A percentile compares a stretch with the other conserved stretches of the same genome.
Conservation (phyloP, 805 yeast genomes). For the Candida stauntonica region DNA sequence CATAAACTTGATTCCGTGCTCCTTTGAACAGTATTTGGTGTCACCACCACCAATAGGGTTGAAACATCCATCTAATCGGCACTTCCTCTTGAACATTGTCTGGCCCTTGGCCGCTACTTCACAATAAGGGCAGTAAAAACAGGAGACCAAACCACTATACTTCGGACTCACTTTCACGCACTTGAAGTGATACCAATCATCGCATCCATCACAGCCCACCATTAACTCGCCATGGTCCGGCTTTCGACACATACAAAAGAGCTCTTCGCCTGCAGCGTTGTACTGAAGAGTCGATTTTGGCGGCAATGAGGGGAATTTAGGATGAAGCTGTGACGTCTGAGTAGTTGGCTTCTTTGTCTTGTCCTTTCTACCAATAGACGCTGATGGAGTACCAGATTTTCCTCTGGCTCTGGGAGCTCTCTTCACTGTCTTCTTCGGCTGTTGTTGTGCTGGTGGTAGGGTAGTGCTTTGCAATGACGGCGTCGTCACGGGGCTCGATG, state of each 20-base stretch:
- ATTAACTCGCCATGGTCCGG: slow-evolving; percentile 78
- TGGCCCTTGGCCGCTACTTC: slow-evolving; percentile 39
- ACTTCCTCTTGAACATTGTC: slow-evolving; percentile 72
- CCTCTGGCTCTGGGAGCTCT: not conserved
- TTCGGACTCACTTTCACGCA: slow-evolving; percentile 60
- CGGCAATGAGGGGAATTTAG: slow-evolving; percentile 29
- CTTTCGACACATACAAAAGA: slow-evolving; percentile 72
- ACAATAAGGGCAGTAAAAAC: slow-evolving; percentile 74
- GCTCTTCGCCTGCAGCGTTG: slow-evolving; percentile 51
- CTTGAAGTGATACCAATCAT: slow-evolving; percentile 87
- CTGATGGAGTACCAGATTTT: slow-evolving; percentile 3
- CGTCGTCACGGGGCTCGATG: not conserved
- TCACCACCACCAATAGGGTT: slow-evolving; percentile 42
- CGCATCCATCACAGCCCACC: slow-evolving; percentile 96
- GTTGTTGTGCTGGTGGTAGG: slow-evolving; percentile 1
- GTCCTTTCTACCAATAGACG: not conserved
- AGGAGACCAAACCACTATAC: slow-evolving; percentile 52
- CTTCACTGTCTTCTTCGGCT: not conserved
- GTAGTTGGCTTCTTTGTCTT: not conserved
- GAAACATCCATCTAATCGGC: slow-evolving; percentile 56
- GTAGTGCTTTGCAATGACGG: too few relatives aligned
- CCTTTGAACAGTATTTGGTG: slow-evolving; percentile 71
- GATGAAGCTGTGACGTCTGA: slow-evolving; percentile 3
- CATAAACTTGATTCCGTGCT: slow-evolving; percentile 50
- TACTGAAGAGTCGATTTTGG: slow-evolving; percentile 28